A percentile compares a stretch with the other conserved stretches of the same genome.
Conservation (phyloP, 176 grass and related monocot species). For the Urochloa ruziziensis region DNA sequence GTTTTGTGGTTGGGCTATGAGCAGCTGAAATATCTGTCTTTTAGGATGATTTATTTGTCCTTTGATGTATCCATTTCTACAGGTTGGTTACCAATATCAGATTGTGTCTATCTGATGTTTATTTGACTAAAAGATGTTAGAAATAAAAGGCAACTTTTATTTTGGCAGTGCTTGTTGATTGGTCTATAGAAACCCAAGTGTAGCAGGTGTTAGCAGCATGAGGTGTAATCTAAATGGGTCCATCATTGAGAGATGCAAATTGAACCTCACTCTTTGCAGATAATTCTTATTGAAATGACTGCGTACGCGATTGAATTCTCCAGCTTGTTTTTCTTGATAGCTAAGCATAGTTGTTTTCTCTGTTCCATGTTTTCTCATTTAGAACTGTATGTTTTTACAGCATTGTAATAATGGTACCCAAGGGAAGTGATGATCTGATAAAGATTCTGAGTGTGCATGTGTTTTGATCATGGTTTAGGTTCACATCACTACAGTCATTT, state of each 20-base stretch:
- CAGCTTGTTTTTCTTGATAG: background rate
- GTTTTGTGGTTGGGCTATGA: constrained; percentile 15
- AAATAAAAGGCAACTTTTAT: background rate
- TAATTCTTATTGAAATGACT: no score
- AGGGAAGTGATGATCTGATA: background rate
- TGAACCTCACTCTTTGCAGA: background rate
- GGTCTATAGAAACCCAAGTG: background rate
- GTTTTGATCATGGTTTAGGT: background rate
- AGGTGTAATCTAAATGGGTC: background rate
- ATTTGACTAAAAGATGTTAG: background rate
- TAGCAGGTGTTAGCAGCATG: background rate
- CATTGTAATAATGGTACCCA: background rate
- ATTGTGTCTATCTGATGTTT: background rate
- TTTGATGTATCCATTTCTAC: constrained; percentile 3
- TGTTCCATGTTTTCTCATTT: background rate
- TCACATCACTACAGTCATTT: background rate
- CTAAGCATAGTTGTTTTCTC: background rate
- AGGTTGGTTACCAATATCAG: constrained; percentile 17
- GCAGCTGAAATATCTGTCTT: constrained; percentile 21
- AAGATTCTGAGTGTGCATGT: background rate
- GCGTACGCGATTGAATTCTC: background rate
- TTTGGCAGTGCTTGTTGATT: background rate
- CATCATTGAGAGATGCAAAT: background rate
- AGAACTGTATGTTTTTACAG: background rate
- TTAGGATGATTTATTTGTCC: background rate